Percentiles rank a stretch among this genome's conserved stretches.
Evolutionary conservation across 2,329 filamentous ascomycete genomes (phyloP).

Genomic region (Colletotrichum lindemuthianum): DNA sequence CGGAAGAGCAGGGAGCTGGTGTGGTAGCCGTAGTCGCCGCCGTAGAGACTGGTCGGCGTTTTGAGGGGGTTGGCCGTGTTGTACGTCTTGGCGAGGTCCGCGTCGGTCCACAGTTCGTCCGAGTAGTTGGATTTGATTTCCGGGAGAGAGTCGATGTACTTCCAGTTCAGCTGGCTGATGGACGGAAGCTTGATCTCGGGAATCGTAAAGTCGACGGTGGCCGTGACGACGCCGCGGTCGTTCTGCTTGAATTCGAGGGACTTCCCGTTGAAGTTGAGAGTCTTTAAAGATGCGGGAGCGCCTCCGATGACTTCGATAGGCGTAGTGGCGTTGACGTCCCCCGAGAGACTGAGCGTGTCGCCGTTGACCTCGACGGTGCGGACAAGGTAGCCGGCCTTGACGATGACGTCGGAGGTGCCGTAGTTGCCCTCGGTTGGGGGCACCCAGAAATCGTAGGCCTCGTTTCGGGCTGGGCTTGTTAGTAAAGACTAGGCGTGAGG

Average conservation of each 20-base stretch:
- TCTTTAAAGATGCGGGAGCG: slow-evolving; percentile 33
- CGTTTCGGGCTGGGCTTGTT: slow-evolving; percentile 36
- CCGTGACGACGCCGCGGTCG: slow-evolving; percentile 35
- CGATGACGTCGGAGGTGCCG: slow-evolving; percentile 38
- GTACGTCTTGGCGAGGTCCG: slow-evolving; percentile 45
- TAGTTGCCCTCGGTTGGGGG: slow-evolving; percentile 35
- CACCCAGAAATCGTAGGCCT: slow-evolving; percentile 41
- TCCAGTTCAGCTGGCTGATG: slow-evolving; percentile 30
- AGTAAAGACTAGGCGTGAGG: background rate
- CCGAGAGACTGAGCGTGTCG: slow-evolving; percentile 38
- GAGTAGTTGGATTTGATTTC: slow-evolving; percentile 38
- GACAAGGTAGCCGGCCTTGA: slow-evolving; percentile 40
- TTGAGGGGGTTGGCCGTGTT: slow-evolving; percentile 48
- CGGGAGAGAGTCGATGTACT: slow-evolving; percentile 39
- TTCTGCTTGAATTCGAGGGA: slow-evolving; percentile 35
- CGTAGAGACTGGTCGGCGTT: slow-evolving; percentile 72
- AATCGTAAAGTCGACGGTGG: slow-evolving; percentile 32
- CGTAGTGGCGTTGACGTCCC: slow-evolving; percentile 39
- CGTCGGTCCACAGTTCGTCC: slow-evolving; percentile 57
- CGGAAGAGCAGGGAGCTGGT: slow-evolving; percentile 73
- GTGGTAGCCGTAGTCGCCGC: slow-evolving; percentile 76
- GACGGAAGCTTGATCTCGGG: slow-evolving; percentile 35
- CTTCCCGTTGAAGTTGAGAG: slow-evolving; percentile 37
- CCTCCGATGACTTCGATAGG: slow-evolving; percentile 39
- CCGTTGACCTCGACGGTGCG: slow-evolving; percentile 35